phyloP scores from a whole-genome alignment of 75 land plant species.

The Sequoia sempervirens region DNA sequence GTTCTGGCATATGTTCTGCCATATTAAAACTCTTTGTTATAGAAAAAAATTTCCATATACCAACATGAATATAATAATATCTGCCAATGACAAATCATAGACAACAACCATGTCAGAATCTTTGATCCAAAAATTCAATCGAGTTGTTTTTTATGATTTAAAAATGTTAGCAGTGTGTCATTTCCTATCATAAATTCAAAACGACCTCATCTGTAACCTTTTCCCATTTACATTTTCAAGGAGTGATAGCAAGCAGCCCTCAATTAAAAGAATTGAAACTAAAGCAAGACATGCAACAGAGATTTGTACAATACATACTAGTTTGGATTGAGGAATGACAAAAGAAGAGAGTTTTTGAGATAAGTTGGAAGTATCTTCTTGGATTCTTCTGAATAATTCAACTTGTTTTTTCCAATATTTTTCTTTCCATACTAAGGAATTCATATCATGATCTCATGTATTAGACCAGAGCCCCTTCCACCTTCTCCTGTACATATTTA shows the following conservation, averaged over 20 bases:
- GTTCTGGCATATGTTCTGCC: not conserved
- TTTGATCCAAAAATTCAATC: not conserved
- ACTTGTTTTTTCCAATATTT: not conserved
- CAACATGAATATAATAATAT: not conserved
- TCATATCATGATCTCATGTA: not conserved
- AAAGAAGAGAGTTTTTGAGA: not conserved
- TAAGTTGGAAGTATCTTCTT: not conserved
- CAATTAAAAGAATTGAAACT: not conserved
- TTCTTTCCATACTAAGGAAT: not conserved
- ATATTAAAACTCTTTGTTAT: not conserved
- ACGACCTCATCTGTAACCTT: not conserved
- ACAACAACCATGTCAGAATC: not conserved
- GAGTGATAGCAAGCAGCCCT: not conserved
- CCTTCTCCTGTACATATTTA: too few relatives aligned
- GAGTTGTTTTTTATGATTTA: not conserved
- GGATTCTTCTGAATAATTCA: not conserved
- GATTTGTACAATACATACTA: not conserved
- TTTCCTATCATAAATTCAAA: not conserved
- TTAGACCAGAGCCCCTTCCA: not conserved
- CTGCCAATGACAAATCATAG: not conserved
- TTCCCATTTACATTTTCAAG: not conserved
- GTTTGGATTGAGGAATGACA: not conserved
- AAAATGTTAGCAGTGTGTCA: not conserved
- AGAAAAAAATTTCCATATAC: not conserved
- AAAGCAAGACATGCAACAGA: not conserved